phyloP scores from a whole-genome alignment of 345 rosid genomes.

The Cardamine chenopodiifolia region DNA sequence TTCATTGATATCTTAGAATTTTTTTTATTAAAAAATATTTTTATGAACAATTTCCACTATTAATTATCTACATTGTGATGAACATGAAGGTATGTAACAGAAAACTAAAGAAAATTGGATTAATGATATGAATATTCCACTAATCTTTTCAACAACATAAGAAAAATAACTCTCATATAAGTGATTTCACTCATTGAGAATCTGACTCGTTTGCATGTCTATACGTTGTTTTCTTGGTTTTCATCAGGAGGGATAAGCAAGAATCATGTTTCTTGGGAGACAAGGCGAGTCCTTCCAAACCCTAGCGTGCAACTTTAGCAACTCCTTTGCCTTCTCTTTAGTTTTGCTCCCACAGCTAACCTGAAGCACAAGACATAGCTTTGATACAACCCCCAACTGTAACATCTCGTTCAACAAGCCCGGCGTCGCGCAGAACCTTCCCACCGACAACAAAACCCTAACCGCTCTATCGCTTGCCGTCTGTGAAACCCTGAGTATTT shows the following conservation, averaged over 20 bases:
- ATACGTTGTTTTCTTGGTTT: slow-evolving; percentile 16
- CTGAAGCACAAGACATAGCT: slow-evolving; percentile 70
- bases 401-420: slow-evolving; percentile 65
- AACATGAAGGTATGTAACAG: slow-evolving; percentile 17
- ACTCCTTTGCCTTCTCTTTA: slow-evolving; percentile 62
- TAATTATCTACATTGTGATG: slow-evolving; percentile 28
- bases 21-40: not conserved
- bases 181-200: slow-evolving; percentile 37
- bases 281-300: slow-evolving; percentile 72
- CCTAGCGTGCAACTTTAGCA: slow-evolving; percentile 66
- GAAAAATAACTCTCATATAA: slow-evolving; percentile 25
- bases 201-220: not conserved
- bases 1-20: slow-evolving; percentile 26
- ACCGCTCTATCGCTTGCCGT: slow-evolving; percentile 66
- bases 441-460: slow-evolving; percentile 59
- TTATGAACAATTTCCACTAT: slow-evolving; percentile 21
- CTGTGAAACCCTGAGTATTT: slow-evolving; percentile 70
- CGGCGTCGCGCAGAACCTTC: slow-evolving; percentile 61
- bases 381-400: slow-evolving; percentile 69
- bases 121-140: slow-evolving; percentile 11
- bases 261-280: slow-evolving; percentile 44
- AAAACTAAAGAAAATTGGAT: slow-evolving; percentile 16
- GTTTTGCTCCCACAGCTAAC: slow-evolving; percentile 51
- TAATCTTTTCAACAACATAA: slow-evolving; percentile 5
- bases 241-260: slow-evolving; percentile 50